These are phyloP conservation scores for Spathaspora girioi DNA, from an alignment of 805 yeast species.

Conservation along the genomic window DNA sequence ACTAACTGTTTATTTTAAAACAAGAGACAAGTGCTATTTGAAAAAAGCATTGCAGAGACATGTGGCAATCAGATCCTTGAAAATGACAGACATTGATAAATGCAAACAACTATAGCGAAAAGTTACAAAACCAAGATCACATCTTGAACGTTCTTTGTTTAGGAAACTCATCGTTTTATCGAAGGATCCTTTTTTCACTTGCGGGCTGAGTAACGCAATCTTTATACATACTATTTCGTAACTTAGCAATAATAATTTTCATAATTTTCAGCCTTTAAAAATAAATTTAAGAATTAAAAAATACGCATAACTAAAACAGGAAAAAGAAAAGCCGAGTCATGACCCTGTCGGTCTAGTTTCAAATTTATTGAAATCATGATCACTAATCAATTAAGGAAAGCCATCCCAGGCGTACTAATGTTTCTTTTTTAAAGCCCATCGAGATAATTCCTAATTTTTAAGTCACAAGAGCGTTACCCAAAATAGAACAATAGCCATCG, in stretches of 20 bases:
- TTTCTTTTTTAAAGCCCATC: background rate
- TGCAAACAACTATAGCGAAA: too few species aligned
- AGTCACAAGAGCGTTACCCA: background rate
- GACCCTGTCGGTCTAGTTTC: background rate
- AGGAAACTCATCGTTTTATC: background rate
- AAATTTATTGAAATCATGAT: background rate
- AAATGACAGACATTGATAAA: too few species aligned
- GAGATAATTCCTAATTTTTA: background rate
- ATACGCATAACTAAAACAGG: background rate
- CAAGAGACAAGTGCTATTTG: too few species aligned
- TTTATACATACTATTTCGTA: background rate
- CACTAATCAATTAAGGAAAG: background rate
- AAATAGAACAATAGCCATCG: background rate
- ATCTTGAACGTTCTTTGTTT: background rate
- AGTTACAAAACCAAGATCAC: too few species aligned
- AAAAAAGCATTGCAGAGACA: too few species aligned
- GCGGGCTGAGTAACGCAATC: too few species aligned
- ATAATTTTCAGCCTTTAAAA: too few species aligned
- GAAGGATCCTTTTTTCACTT: too few species aligned
- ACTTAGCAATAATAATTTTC: background rate
- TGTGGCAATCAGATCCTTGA: too few species aligned
- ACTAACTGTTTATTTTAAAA: too few species aligned
- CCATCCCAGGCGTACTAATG: background rate
- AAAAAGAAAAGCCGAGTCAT: background rate
- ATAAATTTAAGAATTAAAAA: background rate